Conservation (phyloP, 179 eudicot genomes). For the Pouteria campechiana region DNA sequence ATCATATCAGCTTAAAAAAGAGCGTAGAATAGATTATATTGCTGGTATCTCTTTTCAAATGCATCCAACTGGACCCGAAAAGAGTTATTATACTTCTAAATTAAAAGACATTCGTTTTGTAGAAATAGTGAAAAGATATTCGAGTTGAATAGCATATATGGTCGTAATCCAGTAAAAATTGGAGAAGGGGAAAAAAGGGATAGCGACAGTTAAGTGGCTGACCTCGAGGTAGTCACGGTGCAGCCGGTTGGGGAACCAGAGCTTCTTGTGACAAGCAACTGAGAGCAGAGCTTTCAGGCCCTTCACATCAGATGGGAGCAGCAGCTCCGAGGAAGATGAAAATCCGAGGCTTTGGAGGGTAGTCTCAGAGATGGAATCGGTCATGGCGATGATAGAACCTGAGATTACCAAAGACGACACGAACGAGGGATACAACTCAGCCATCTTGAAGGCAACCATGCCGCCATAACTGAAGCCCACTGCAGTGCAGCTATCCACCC, state of each 20-base stretch:
- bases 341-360: constrained; percentile 56
- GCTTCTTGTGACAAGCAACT: constrained; percentile 67
- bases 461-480: constrained; percentile 97
- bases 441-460: constrained; percentile 89
- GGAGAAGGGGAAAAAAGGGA: no score
- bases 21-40: no score
- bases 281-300: constrained; percentile 70
- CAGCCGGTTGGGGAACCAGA: constrained; percentile 80
- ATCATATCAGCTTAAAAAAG: no score
- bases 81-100: no score
- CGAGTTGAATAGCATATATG: no score
- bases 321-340: constrained; percentile 62
- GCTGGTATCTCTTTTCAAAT: no score
- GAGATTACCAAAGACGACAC: constrained; percentile 63
- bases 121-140: no score
- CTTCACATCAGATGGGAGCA: constrained; percentile 65
- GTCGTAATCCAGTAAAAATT: no score
- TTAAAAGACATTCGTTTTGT: no score
- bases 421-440: constrained; percentile 60
- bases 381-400: constrained; percentile 84
- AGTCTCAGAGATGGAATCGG: constrained; percentile 53
- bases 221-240: constrained; percentile 86
- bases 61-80: no score
- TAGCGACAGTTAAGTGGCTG: no score
- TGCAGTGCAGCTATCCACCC: constrained; percentile 50